Evolutionary conservation across 768 basidiomycete genomes (phyloP).

Genomic region (Guyanaporus albipodus): DNA sequence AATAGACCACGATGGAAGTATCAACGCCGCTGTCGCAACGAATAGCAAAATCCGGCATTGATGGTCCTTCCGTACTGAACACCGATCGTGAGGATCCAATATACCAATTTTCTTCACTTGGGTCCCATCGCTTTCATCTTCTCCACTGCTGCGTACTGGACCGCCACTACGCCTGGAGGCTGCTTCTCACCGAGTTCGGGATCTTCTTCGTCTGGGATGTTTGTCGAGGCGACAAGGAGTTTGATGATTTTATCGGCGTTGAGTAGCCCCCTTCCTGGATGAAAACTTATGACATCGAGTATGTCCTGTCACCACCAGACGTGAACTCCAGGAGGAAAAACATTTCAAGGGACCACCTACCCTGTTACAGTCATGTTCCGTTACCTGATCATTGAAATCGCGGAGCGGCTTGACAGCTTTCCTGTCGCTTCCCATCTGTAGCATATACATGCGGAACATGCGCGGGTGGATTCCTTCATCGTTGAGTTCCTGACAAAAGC

Average conservation of each 20-base stretch:
- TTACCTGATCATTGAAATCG: constrained; percentile 20
- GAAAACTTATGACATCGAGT: constrained; percentile 21
- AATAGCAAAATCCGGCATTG: no score
- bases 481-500: constrained; percentile 11
- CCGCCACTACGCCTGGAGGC: constrained; percentile 7
- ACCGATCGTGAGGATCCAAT: no score
- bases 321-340: not conserved
- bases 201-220: constrained; percentile 17
- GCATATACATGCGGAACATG: constrained; percentile 23
- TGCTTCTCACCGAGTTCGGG: constrained; percentile 15
- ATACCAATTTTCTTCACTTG: not conserved
- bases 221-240: constrained; percentile 20
- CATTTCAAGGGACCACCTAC: not conserved
- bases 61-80: no score
- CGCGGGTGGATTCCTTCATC: constrained; percentile 3
- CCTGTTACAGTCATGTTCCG: constrained; percentile 13
- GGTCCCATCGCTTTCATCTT: constrained; percentile 8
- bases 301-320: constrained; percentile 8
- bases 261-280: constrained; percentile 22
- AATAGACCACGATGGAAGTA: no score
- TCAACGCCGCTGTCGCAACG: no score
- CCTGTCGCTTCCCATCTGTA: constrained; percentile 24
- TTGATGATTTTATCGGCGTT: constrained; percentile 16
- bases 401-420: constrained; percentile 21
- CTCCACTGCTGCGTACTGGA: constrained; percentile 12